phyloP scores from a whole-genome alignment of 1,139 yeast genomes.

The Waltiozyma sp. region DNA sequence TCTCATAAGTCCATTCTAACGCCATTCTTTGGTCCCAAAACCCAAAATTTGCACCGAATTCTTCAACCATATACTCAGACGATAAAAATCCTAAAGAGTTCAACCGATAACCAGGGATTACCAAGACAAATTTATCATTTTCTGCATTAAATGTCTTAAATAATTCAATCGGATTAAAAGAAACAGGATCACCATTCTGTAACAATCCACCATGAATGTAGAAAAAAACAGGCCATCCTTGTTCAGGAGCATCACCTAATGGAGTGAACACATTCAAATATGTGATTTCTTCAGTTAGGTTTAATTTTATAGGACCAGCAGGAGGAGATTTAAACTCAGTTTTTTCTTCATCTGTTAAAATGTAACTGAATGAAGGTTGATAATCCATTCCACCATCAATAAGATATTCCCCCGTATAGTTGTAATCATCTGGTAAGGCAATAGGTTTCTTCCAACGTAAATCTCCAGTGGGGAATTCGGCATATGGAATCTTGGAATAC shows the following conservation, averaged over 20 bases:
- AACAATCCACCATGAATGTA: conserved; percentile 33
- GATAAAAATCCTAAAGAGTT: conserved; percentile 31
- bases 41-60: conserved; percentile 25
- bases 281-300: conserved; percentile 22
- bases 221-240: conserved; percentile 30
- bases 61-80: conserved; percentile 8
- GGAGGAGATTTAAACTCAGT: conserved; percentile 5
- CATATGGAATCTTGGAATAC: conserved; percentile 3
- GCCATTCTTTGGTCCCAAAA: conserved; percentile 32
- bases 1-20: conserved; percentile 27
- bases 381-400: conserved; percentile 24
- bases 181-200: conserved; percentile 25
- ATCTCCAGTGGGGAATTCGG: conserved; percentile 9
- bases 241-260: conserved; percentile 19
- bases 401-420: conserved; percentile 26
- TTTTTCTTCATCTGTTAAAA: neutral
- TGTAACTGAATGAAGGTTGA: conserved; percentile 17
- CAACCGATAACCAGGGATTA: conserved; percentile 29
- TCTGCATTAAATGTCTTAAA: conserved; percentile 1
- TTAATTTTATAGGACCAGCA: conserved; percentile 13
- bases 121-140: conserved; percentile 24
- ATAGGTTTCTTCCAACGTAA: conserved; percentile 20
- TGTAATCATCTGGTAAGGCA: conserved; percentile 21
- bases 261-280: conserved; percentile 32
- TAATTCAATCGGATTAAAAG: neutral